phyloP scores from a whole-genome alignment of 1,284 basidiomycete species.

The Termitomyces sp. region DNA sequence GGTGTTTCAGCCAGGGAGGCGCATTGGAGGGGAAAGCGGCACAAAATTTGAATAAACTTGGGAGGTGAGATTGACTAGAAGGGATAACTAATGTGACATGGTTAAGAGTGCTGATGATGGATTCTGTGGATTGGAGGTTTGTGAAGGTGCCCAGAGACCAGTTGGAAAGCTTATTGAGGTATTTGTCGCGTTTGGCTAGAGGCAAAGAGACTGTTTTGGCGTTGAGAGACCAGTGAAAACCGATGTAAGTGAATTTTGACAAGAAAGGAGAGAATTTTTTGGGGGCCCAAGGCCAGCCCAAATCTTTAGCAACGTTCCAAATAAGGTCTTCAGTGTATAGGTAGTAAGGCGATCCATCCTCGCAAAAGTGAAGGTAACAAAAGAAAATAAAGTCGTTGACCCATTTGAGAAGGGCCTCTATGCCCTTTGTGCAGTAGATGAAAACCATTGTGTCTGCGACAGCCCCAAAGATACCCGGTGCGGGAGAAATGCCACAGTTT shows the following conservation, averaged over 20 bases:
- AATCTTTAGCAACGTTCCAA: too few species aligned
- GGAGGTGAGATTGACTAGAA: background rate
- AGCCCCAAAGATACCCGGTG: too few species aligned
- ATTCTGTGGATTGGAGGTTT: background rate
- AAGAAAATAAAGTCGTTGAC: too few species aligned
- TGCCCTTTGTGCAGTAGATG: too few species aligned
- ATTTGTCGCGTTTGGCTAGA: background rate
- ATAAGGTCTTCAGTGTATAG: too few species aligned
- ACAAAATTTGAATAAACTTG: background rate
- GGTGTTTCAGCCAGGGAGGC: background rate
- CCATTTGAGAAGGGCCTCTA: too few species aligned
- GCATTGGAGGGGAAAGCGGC: background rate
- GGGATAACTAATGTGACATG: background rate
- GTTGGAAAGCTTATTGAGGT: background rate
- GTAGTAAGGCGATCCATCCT: too few species aligned
- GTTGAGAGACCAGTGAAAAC: background rate
- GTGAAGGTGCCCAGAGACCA: background rate
- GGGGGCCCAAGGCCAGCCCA: background rate
- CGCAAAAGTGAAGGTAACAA: too few species aligned
- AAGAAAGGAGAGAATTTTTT: background rate
- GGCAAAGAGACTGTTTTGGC: background rate
- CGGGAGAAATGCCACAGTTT: too few species aligned
- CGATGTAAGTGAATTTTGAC: too few species aligned
- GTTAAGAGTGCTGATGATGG: background rate
- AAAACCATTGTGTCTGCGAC: too few species aligned